Evolutionary conservation across 2,329 filamentous ascomycete species (phyloP).

Genomic region (Penicillium sp.): DNA sequence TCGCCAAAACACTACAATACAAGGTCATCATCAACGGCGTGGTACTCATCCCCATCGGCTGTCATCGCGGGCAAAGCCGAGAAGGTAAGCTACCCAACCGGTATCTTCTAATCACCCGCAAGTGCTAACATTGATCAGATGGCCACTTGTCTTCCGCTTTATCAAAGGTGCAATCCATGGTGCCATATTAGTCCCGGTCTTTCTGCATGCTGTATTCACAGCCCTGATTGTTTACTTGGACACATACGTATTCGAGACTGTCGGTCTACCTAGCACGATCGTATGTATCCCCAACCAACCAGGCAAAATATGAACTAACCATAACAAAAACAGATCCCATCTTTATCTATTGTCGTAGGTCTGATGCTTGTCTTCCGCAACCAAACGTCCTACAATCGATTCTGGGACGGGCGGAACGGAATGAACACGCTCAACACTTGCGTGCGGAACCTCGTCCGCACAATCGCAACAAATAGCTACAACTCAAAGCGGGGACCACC

Average conservation of each 20-base stretch:
- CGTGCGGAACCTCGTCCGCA: slow-evolving; percentile 60
- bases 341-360: slow-evolving; percentile 64
- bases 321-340: slow-evolving; percentile 51
- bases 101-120: neutral
- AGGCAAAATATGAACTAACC: neutral
- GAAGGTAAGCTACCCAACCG: slow-evolving; percentile 21
- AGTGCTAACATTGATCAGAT: slow-evolving; percentile 41
- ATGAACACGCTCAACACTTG: slow-evolving; percentile 58
- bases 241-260: slow-evolving; percentile 49
- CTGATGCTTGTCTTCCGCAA: slow-evolving; percentile 69
- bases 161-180: slow-evolving; percentile 63
- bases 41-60: slow-evolving; percentile 33
- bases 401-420: slow-evolving; percentile 61
- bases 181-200: slow-evolving; percentile 57
- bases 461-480: slow-evolving; percentile 54
- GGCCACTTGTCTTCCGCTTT: slow-evolving; percentile 64
- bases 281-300: slow-evolving; percentile 35
- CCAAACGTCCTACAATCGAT: slow-evolving; percentile 63
- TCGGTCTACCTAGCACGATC: slow-evolving; percentile 59
- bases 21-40: slow-evolving; percentile 22
- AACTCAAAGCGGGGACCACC: slow-evolving; percentile 30
- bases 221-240: slow-evolving; percentile 60
- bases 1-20: slow-evolving; percentile 30
- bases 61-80: slow-evolving; percentile 34
- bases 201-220: slow-evolving; percentile 59